A percentile compares a stretch with the other conserved stretches of the same genome.
These are phyloP conservation scores for Crithidia bombi DNA, from an alignment of 208 protist species.

Conservation along the genomic window DNA sequence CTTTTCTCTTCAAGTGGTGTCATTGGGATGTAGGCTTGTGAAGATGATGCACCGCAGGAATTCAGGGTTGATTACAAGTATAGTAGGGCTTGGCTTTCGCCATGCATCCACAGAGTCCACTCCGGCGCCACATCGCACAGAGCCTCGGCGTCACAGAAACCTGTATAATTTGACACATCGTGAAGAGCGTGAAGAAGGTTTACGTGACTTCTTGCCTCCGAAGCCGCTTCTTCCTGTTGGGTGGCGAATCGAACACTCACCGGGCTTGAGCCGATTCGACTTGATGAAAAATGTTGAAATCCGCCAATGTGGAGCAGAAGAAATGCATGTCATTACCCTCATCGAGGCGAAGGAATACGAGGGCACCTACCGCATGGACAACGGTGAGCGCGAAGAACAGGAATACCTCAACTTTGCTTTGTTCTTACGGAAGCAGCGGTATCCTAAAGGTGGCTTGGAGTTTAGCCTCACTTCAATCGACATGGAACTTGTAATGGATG, in stretches of 20 bases:
- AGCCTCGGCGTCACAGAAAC: slow-evolving; percentile 45
- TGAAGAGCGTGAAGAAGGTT: slow-evolving; percentile 73
- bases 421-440: slow-evolving; percentile 71
- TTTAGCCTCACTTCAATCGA: slow-evolving; percentile 89
- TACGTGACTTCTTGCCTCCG: slow-evolving; percentile 83
- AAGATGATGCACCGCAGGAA: neutral
- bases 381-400: slow-evolving; percentile 84
- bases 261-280: slow-evolving; percentile 76
- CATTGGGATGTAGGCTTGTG: no score
- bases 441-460: slow-evolving; percentile 63
- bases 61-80: neutral
- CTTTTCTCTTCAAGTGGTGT: no score
- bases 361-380: slow-evolving; percentile 87
- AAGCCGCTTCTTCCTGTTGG: slow-evolving; percentile 66
- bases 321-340: slow-evolving; percentile 66
- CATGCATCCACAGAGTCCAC: neutral
- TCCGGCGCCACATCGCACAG: slow-evolving; percentile 2
- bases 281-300: slow-evolving; percentile 71
- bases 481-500: slow-evolving; percentile 88
- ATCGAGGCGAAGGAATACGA: slow-evolving; percentile 85
- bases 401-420: slow-evolving; percentile 86
- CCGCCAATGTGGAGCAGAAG: slow-evolving; percentile 64
- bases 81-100: neutral
- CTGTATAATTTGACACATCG: slow-evolving; percentile 54
- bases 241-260: slow-evolving; percentile 59